Evolutionary conservation across 139 green algal genomes (phyloP).

Genomic region (Chlamydomonas asymmetrica): DNA sequence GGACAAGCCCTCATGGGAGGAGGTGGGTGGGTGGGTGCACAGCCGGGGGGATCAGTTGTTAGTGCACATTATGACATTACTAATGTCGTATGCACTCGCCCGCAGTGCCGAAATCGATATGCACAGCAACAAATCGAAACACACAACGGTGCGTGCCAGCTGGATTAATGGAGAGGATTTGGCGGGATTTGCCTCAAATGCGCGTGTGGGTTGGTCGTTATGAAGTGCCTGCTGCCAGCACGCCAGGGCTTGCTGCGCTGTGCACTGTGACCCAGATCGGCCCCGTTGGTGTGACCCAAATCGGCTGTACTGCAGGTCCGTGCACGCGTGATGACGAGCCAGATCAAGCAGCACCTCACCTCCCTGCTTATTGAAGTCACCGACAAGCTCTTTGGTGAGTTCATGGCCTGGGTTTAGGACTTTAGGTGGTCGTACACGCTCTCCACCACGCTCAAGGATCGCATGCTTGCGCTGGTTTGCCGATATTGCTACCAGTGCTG

Average conservation of each 20-base stretch:
- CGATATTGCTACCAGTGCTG: background rate
- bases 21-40: background rate
- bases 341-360: slow-evolving; percentile 57
- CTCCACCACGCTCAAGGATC: background rate
- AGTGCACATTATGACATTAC: background rate
- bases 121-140: too few relatives aligned
- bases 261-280: background rate
- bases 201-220: too few relatives aligned
- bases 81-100: too few relatives aligned
- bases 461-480: background rate
- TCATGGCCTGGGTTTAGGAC: too few relatives aligned
- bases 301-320: background rate
- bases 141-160: too few relatives aligned
- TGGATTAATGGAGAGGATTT: too few relatives aligned
- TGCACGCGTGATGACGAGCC: slow-evolving; percentile 7
- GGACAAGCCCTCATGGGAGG: slow-evolving; percentile 1
- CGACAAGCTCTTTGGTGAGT: slow-evolving; percentile 62
- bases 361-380: slow-evolving; percentile 65
- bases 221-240: too few relatives aligned
- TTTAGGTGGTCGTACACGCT: too few relatives aligned
- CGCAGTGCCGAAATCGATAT: too few relatives aligned
- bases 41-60: too few relatives aligned
- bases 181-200: too few relatives aligned
- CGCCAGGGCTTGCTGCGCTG: too few relatives aligned
- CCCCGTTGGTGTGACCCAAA: background rate